A percentile compares a stretch with the other conserved stretches of the same genome.
phyloP scores from a whole-genome alignment of 2,329 filamentous ascomycete species.

The Stagonosporopsis rhizophila region DNA sequence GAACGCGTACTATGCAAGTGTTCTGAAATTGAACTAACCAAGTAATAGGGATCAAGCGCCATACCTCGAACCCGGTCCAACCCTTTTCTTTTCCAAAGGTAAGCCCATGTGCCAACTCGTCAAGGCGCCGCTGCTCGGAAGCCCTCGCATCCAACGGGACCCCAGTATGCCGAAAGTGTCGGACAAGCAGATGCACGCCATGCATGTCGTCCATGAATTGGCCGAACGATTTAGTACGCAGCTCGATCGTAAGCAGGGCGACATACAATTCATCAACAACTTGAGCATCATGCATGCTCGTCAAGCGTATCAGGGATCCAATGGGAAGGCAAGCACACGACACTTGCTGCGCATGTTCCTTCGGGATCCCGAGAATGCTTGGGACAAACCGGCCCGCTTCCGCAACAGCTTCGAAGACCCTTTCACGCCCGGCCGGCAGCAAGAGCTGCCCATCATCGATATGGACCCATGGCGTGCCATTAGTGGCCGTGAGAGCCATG shows the following conservation, averaged over 20 bases:
- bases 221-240: constrained; percentile 39
- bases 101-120: constrained; percentile 49
- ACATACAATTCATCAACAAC: constrained; percentile 49
- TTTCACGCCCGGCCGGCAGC: constrained; percentile 38
- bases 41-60: constrained; percentile 33
- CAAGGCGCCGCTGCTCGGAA: constrained; percentile 48
- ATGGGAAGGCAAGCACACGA: constrained; percentile 35
- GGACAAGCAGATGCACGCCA: constrained; percentile 37
- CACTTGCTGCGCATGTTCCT: constrained; percentile 50
- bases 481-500: constrained; percentile 49
- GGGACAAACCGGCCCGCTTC: constrained; percentile 42
- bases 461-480: constrained; percentile 48
- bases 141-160: constrained; percentile 40
- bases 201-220: constrained; percentile 38
- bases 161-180: constrained; percentile 41
- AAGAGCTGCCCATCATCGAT: constrained; percentile 45
- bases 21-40: not conserved
- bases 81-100: constrained; percentile 45
- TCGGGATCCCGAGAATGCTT: constrained; percentile 43
- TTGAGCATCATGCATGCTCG: constrained; percentile 48
- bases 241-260: constrained; percentile 45
- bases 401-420: constrained; percentile 43
- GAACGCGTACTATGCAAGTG: constrained; percentile 7
- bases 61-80: constrained; percentile 44
- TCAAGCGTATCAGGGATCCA: constrained; percentile 38